Base-by-base conservation (phyloP, 75 land plant genomes). In the Cunninghamia lanceolata region DNA sequence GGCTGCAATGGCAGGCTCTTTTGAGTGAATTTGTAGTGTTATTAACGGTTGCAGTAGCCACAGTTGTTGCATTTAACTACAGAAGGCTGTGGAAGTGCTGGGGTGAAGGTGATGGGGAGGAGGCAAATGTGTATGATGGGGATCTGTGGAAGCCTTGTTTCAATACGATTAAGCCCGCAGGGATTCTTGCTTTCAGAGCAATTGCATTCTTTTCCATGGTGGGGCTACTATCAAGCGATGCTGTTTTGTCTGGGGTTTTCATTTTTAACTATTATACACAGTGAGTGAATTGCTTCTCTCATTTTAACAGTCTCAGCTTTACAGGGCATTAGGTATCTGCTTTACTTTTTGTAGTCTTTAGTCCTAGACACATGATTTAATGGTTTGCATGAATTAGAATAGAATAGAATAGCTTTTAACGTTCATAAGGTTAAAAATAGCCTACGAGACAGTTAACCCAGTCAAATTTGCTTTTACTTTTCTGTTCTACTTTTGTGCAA, bases 221-320 rank as follows among this genome's bases (percentile, higher is more conserved):
- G 28, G 84, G 88, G 53, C 32, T 86, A 19, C 85, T 90, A 38
- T 21, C 84, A 13, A 52, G 50, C 68, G 87, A 88, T 81, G 82
- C 89, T 50, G 19, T 47, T 83, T 77, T 85, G 32, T 91, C 95
- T 77, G 98, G 98, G 21, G 87, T 87, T 28, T 36, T 39, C 83
- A 93, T 93, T 14, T 90, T 94, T 71, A 93, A 91, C 90, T 97
- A 86, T 90, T 97, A 97, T 87, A 97, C 98, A 75, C 96, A 96
- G 96, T 96, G 90, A 91, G 94, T 78, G 2, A 34, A 81, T 71
- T 39, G 38, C 45, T 32, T 36, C 40, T 56, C 40, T 34, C 68
- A 63, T 63, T 21, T 63, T 25, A 50, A 50, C 52, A 11, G 13
- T 63, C 6, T 56, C 1, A 10, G 16, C 42, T 39, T 4, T 39